Evolutionary conservation across 805 yeast genomes (phyloP), one percentile per base, ranked within the genome.

Genomic region (Candida qinlingensis): DNA sequence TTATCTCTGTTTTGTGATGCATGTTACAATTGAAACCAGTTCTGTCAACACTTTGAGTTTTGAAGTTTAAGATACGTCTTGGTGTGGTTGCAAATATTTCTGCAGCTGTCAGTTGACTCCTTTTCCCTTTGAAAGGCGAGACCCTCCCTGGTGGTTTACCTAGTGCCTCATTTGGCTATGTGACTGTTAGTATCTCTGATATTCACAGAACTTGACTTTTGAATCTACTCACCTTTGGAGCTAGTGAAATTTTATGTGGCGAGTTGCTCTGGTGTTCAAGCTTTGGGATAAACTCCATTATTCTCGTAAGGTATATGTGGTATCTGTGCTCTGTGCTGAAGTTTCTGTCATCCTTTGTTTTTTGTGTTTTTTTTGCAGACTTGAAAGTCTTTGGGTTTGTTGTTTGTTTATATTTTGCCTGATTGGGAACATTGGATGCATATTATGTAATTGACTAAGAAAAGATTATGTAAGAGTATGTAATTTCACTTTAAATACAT

Each of bases 31-130:
- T 49, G 38, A 48, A 48, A 11, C 49, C 52, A 28, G 39, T 44
- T 45, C 61, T 61, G 49, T 66, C 70, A 11, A 58, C 63, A 39
- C 69, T 67, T 29, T 59, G 64, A 4, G 64, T 55, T 56, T 59
- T 39, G 26, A 52, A 44, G 12, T 13, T 38, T 8, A 45, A 41
- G 27, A 65, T 39, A 42, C 70, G 55, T 31, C 55, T 59, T 6
- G 72, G 72, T 0, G 70, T 66, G 4, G 55, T 45, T 7, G 61
- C 58, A 33, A 54, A 57, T 7, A 58, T 53, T 42, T 55, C 55
- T 4, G 39, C 39, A 0, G 54, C 43, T 1, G 57, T 39, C 53
- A 50, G 43, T 4, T 11, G 36, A 9, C 58, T 26, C 40, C 37
- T 51, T n/a, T 47, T 25, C 0, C 61, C 61, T 37, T 59, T 61